Base-by-base conservation (phyloP, 495 filamentous ascomycete species). In the Clohesyomyces aquaticus region DNA sequence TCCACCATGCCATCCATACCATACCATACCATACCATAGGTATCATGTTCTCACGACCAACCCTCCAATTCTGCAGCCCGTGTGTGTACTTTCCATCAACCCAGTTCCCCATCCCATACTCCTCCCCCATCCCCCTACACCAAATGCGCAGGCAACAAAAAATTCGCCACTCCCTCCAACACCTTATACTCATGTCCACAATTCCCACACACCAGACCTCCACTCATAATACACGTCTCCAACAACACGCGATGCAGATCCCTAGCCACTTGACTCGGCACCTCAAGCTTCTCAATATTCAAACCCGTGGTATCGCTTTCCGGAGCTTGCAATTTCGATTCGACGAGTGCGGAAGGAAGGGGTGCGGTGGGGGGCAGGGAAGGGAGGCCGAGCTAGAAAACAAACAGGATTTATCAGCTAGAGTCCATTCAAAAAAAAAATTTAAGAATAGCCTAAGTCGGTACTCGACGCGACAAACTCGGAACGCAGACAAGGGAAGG, bases 101-200 rank as follows among this genome's bases (percentile, higher is more conserved):
- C n/a, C n/a, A n/a, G n/a, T n/a, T n/a, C n/a, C n/a, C n/a, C n/a
- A n/a, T n/a, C n/a, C n/a, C n/a, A n/a, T n/a, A n/a, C n/a, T n/a
- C n/a, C n/a, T n/a, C n/a, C n/a, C n/a, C 32, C 6, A 38, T 14
- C 1, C 54, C 45, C 35, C 71, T 65, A 77, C 45, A 77, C 94
- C 70, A 98, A 76, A 79, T 98, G 94, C 70, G 88, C 93, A 18
- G 94, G 94, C 72, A 98, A 77, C 67, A 98, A 78, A 72, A 98
- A 98, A 74, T 98, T 98, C 47, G 91, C 90, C 70, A 98, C 96
- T 22, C 94, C 95, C 76, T 98, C 91, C 72, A 90, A 89, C 43
- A 99, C 87, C 69, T 85, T 83, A 76, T 98, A 98, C 76, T 93
- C 87, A 74, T 98, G 91, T 59, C 89, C 89, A 77, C 94, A 98